Base-by-base conservation (phyloP, 2,329 filamentous ascomycete species). In the Aureobasidium sp. region DNA sequence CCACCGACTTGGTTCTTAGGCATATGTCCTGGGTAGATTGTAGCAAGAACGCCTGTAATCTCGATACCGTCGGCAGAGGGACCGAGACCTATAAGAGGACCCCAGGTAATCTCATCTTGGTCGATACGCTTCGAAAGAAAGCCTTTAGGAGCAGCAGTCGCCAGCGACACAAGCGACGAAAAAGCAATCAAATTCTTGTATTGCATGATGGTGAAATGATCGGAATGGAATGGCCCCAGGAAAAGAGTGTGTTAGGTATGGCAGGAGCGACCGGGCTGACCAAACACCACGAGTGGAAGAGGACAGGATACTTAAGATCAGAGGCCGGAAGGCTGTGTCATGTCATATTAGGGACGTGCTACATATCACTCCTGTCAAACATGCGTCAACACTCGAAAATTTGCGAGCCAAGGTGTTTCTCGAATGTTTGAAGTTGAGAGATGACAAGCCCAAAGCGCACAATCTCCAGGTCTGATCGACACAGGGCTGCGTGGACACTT, bases 11-110 rank as follows among this genome's bases (percentile, higher is more conserved):
- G 73, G 25, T 63, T 68, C 13, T 68, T 50, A 13, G 72, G 72
- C 67, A 71, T 72, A 27, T 69, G 64, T 13, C 73, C 73, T 0
- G 73, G 73, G 56, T 72, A 73, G 20, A 72, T 71, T 23, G 72
- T 74, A 31, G 71, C 73, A 1, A 66, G 66, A 6, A 69, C 70
- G 53, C 66, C 67, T 66, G 72, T 67, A n/a, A 65, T 65, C 18
- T 65, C 53, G 25, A 73, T 71, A 27, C 69, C 66, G 23, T 67
- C 60, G 5, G 64, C 72, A 27, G 71, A 60, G 1, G 72, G 69
- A 4, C 71, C 69, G 6, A 75, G 59, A 45, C 69, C 68, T 47
- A 71, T 68, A 9, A 70, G 60, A 7, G 69, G 70, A 3, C 73
- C 72, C 73, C 72, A 75, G 7, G 64, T 65, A 16, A 65, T 65